Evolutionary conservation across 2,329 filamentous ascomycete genomes (phyloP), one percentile per base, ranked within the genome.

Genomic region (Huntiella abstrusa): DNA sequence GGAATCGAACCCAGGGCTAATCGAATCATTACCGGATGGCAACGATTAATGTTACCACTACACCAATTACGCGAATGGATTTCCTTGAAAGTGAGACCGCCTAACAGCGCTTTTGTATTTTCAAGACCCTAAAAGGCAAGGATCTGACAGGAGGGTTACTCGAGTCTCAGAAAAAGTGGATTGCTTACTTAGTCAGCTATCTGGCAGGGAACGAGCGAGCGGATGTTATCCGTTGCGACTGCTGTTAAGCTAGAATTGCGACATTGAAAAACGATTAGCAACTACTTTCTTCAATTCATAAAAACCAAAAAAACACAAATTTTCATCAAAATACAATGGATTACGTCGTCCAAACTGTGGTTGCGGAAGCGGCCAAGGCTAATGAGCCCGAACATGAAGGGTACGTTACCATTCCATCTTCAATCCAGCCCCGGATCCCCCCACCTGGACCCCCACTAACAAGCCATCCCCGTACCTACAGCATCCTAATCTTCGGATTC

Each of bases 341-440:
- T 48, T 71, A 75, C 63, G 66, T 74, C 54, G 64, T 72, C 56
- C 66, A 71, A 51, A 68, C 69, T 52, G 64, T 74, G 55, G 65
- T 64, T 53, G 66, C 74, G 51, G 66, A 71, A 57, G 70, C 68
- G 51, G 62, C 59, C 46, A 62, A 66, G 54, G 65, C 62, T 52
- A 55, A 60, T n/a, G 54, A 34, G 5, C 12, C 44, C 13, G 48
- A 49, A 11, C 10, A 41, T 13, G 39, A 44, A 13, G 39, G 38
- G 48, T 49, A 58, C 33, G 41, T 43, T 1, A 28, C 22, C 5
- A 6, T 28, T 28, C 22, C 22, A 7, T 3, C 22, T 5, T 7
- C 49, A 33, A 15, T 41, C 22, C 4, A 28, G 22, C 22, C 22
- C 22, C 22, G 22, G 22, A 28, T 28, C 22, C 22, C 41, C 47